Evolutionary conservation across 148 eudicot species (phyloP), one percentile per base, ranked within the genome.

Genomic region (Suaeda aralocaspica): DNA sequence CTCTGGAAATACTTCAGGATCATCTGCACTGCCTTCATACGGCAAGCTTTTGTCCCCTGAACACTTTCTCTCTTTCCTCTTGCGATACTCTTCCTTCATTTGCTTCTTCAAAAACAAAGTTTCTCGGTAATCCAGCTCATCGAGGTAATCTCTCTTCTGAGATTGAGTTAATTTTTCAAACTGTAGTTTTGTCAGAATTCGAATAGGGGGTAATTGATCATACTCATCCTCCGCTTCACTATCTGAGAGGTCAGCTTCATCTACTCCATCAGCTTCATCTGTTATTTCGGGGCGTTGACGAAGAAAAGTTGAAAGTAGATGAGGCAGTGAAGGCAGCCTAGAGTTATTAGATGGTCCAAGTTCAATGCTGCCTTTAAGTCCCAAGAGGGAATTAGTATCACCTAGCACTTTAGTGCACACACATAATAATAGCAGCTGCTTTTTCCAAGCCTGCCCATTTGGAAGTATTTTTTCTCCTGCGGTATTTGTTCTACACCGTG

Each of bases 101-200:
- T 86, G 97, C 71, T 88, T 89, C 83, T 91, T 95, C 84, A 95
- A 68, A 74, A 82, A 89, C 64, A 91, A 89, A 67, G 86, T 89
- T 81, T 95, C 99, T 68, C 97, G 79, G 66, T 95, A 95, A 80
- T 95, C 97, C 68, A 95, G 83, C 84, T 95, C 99, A 71, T 91
- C 96, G 21, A 91, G 96, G 75, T 91, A 95, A 25, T 84, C 90
- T 60, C 77, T 88, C 81, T 88, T 89, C 81, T 91, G 97, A 56
- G 82, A 74, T 24, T 81, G 66, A 64, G 78, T 84, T 82, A 95
- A 65, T 68, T 86, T 91, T 63, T 78, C 72, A 73, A 91, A 95
- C 72, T 95, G 92, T 29, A 85, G 76, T 75, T 84, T 91, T 30
- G 86, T 83, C 78, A 95, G 84, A 75, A 95, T 88, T 3, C 92